Percentiles rank a stretch among this genome's conserved stretches.
phyloP scores from a whole-genome alignment of 2,329 filamentous ascomycete species.

The Colletotrichum cordylinicola region DNA sequence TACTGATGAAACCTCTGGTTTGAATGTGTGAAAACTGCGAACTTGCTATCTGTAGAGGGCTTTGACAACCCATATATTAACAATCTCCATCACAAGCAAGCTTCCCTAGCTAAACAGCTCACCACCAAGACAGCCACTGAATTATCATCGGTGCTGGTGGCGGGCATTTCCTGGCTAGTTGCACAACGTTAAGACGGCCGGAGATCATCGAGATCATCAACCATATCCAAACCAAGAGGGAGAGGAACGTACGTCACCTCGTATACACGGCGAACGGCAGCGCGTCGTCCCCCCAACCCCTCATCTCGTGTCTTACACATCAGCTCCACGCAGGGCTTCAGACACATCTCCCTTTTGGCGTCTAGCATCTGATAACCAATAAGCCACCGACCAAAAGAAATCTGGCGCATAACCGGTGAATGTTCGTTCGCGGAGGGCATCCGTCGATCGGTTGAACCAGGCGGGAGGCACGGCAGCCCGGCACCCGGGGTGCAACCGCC shows the following conservation, averaged over 20 bases:
- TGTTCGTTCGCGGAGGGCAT: neutral
- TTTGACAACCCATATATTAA: neutral
- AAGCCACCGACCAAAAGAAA: neutral
- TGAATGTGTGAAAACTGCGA: neutral
- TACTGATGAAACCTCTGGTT: no score
- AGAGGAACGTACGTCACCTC: neutral
- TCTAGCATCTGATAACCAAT: neutral
- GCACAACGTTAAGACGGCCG: neutral
- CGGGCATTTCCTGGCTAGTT: neutral
- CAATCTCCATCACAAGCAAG: neutral
- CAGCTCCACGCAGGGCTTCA: neutral
- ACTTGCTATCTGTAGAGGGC: rapidly evolving
- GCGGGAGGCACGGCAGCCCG: neutral
- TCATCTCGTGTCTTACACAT: neutral
- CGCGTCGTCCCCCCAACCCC: neutral
- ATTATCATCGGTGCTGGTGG: neutral
- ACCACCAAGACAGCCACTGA: neutral
- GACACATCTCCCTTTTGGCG: neutral
- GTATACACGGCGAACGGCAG: neutral
- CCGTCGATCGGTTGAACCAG: neutral
- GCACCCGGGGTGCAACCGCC: neutral
- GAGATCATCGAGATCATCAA: neutral
- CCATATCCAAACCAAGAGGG: neutral
- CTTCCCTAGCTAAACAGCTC: neutral
- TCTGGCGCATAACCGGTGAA: neutral